Conservation (phyloP, 176 grass and related monocot genomes). For the Phoenix dactylifera region DNA sequence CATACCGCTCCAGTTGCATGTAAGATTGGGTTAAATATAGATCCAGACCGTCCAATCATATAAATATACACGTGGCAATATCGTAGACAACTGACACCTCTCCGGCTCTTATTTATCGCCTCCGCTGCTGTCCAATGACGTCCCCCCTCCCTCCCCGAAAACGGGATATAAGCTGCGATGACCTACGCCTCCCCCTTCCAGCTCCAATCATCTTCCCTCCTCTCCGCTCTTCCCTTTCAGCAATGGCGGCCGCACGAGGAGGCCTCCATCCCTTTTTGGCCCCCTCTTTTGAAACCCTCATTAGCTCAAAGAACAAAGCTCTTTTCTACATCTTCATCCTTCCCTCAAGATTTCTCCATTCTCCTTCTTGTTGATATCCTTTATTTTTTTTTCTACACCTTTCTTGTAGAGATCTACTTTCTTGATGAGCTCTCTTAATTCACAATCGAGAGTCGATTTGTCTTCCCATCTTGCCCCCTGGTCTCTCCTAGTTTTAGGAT, state of each 20-base stretch:
- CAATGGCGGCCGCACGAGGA: constrained; percentile 26
- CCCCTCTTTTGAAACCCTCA: constrained; percentile 4
- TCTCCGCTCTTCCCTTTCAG: neutral
- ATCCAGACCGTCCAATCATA: no score
- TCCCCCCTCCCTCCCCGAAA: no score
- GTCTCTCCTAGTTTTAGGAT: neutral
- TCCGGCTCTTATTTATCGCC: no score
- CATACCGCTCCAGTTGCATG: no score
- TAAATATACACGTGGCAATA: no score
- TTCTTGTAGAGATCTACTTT: constrained; percentile 23
- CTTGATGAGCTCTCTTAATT: no score
- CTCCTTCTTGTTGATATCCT: neutral
- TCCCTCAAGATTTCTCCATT: constrained; percentile 1
- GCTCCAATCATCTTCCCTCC: constrained; percentile 26
- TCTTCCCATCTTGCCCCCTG: neutral
- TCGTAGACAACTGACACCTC: no score
- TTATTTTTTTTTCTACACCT: neutral
- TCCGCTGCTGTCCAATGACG: no score
- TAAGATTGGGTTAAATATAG: no score
- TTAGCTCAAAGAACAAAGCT: constrained; percentile 1
- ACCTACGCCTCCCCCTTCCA: constrained; percentile 4
- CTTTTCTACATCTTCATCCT: neutral
- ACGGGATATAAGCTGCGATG: no score
- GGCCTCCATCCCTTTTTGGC: constrained; percentile 5
- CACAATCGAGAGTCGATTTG: constrained; percentile 17